These are phyloP conservation scores for Exophiala bonariae DNA, from an alignment of 2,329 filamentous ascomycete genomes.

Conservation along the genomic window DNA sequence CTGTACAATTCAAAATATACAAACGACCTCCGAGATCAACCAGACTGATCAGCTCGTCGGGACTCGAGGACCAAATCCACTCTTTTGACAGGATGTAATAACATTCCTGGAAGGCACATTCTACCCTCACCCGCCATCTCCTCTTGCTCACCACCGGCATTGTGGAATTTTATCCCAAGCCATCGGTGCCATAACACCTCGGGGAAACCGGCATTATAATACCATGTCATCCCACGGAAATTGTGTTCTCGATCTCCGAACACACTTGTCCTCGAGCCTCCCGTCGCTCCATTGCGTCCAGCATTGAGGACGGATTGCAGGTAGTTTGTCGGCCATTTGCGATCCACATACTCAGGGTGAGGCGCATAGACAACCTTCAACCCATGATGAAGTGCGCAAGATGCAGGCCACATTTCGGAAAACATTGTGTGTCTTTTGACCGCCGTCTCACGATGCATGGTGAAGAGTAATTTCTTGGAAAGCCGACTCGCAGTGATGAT, in stretches of 20 bases:
- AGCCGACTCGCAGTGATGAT: slow-evolving; percentile 89
- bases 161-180: slow-evolving; percentile 78
- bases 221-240: slow-evolving; percentile 84
- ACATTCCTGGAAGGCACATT: slow-evolving; percentile 88
- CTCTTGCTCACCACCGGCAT: slow-evolving; percentile 74
- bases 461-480: slow-evolving; percentile 73
- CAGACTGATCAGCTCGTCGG: slow-evolving; percentile 20
- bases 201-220: slow-evolving; percentile 83
- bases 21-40: no score
- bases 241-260: slow-evolving; percentile 89
- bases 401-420: slow-evolving; percentile 94
- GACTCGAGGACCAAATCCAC: slow-evolving; percentile 53
- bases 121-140: slow-evolving; percentile 74
- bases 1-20: no score
- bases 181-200: slow-evolving; percentile 80
- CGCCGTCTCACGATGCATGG: slow-evolving; percentile 89
- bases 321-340: slow-evolving; percentile 78
- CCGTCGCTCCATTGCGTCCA: slow-evolving; percentile 70
- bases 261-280: slow-evolving; percentile 70
- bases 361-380: slow-evolving; percentile 90
- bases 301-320: slow-evolving; percentile 79
- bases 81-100: slow-evolving; percentile 84
- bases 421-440: slow-evolving; percentile 87
- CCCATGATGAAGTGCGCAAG: slow-evolving; percentile 84
- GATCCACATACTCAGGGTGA: slow-evolving; percentile 84